phyloP scores from a whole-genome alignment of 176 grass and related monocot species.

The Elymus sibiricus region DNA sequence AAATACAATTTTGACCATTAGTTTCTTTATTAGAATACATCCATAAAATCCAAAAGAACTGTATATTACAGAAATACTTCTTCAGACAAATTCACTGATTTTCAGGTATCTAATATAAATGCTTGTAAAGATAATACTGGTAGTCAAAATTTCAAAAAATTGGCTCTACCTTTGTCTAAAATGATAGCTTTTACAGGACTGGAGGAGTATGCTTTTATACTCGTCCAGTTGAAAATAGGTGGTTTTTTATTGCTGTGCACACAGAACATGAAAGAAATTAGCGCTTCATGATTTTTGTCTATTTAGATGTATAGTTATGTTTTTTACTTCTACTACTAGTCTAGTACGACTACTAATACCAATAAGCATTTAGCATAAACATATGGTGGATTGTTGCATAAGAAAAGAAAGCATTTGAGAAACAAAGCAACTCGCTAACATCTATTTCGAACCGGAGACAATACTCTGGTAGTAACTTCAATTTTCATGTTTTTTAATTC shows the following conservation, averaged over 20 bases:
- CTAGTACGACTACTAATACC: not conserved
- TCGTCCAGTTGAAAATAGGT: not conserved
- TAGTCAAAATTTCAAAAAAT: not conserved
- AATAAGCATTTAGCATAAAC: not conserved
- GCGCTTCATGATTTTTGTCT: not conserved
- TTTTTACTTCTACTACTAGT: not conserved
- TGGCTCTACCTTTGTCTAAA: not conserved
- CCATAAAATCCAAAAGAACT: not conserved
- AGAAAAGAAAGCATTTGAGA: not conserved
- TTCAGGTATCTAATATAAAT: not conserved
- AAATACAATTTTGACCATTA: not conserved
- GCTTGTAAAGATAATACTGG: not conserved
- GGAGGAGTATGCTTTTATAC: not conserved
- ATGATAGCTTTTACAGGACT: not conserved
- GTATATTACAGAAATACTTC: not conserved
- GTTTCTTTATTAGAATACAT: not conserved
- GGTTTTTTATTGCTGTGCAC: not conserved
- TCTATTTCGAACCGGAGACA: too few species aligned
- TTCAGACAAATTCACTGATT: not conserved
- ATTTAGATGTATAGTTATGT: not conserved
- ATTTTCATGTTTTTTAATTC: not conserved
- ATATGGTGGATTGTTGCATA: not conserved
- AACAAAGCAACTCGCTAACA: not conserved
- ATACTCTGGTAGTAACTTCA: not conserved
- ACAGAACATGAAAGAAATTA: not conserved